Percentiles rank a stretch among this genome's conserved stretches.
Evolutionary conservation across 169 alveolate genomes (phyloP).

Genomic region (Hepatocystis sp.): DNA sequence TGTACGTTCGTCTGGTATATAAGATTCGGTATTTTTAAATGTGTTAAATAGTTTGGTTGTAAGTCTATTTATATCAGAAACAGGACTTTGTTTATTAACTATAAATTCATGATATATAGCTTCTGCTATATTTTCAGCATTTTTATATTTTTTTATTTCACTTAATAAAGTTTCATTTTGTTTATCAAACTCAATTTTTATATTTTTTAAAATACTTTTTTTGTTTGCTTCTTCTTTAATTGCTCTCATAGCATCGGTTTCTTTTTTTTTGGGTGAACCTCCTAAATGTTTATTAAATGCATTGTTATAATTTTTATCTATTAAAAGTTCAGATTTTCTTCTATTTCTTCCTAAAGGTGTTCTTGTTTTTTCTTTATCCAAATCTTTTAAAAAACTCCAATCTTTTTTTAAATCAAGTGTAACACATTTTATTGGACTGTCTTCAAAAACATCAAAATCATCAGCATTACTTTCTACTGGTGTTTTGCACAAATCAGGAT

Average conservation of each 20-base stretch:
- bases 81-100: constrained; percentile 43
- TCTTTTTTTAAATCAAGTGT: constrained; percentile 39
- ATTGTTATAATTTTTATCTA: too few species aligned
- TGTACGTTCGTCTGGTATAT: constrained; percentile 35
- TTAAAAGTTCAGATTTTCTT: constrained; percentile 27
- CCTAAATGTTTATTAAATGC: constrained; percentile 5
- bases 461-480: constrained; percentile 77
- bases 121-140: constrained; percentile 76
- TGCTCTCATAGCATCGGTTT: constrained; percentile 46
- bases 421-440: constrained; percentile 70
- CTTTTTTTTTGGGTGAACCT: constrained; percentile 57
- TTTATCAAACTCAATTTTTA: constrained; percentile 52
- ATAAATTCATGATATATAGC: constrained; percentile 49
- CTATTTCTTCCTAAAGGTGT: constrained; percentile 74
- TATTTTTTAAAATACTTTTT: constrained; percentile 47
- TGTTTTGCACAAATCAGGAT: constrained; percentile 49
- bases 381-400: constrained; percentile 26
- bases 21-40: constrained; percentile 51
- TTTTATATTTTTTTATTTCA: constrained; percentile 62
- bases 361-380: constrained; percentile 66
- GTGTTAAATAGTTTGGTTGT: constrained; percentile 52
- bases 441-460: constrained; percentile 67
- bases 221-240: constrained; percentile 74
- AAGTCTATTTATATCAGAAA: constrained; percentile 34
- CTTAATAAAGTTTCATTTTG: constrained; percentile 40